A percentile compares a stretch with the other conserved stretches of the same genome.
Evolutionary conservation across 1,139 yeast species (phyloP).

Genomic region (Kurtzmaniella quercitrusa): DNA sequence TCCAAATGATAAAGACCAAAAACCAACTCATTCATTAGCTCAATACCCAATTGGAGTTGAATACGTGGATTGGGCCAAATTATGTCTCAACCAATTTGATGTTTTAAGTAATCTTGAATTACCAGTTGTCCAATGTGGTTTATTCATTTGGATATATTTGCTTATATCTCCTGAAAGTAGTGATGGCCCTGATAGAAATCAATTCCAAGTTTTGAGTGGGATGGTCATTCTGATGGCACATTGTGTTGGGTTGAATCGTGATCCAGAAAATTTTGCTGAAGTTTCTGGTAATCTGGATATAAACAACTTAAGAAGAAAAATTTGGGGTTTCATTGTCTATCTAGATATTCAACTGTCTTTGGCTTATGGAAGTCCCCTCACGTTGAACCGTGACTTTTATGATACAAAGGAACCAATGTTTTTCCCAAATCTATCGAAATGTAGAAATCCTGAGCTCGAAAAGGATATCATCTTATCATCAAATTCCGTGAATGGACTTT

Average conservation of each 20-base stretch:
- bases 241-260: slow-evolving; percentile 44
- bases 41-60: slow-evolving; percentile 19
- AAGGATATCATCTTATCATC: slow-evolving; percentile 4
- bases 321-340: slow-evolving; percentile 39
- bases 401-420: slow-evolving; percentile 32
- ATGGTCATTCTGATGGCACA: slow-evolving; percentile 40
- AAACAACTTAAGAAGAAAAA: slow-evolving; percentile 36
- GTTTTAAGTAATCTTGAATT: slow-evolving; percentile 16
- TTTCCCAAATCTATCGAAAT: background rate
- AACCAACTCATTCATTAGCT: slow-evolving; percentile 16
- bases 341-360: slow-evolving; percentile 28
- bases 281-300: slow-evolving; percentile 15
- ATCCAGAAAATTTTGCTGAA: slow-evolving; percentile 27
- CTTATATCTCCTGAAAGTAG: slow-evolving; percentile 45
- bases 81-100: slow-evolving; percentile 23
- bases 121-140: slow-evolving; percentile 21
- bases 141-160: slow-evolving; percentile 39
- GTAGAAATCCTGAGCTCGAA: background rate
- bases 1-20: slow-evolving; percentile 14
- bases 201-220: slow-evolving; percentile 37
- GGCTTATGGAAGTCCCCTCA: slow-evolving; percentile 34
- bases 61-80: slow-evolving; percentile 19
- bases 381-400: slow-evolving; percentile 21
- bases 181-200: slow-evolving; percentile 38
- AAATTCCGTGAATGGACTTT: background rate